Conservation (phyloP, 495 filamentous ascomycete genomes). For the Alectoria sarmentosa region DNA sequence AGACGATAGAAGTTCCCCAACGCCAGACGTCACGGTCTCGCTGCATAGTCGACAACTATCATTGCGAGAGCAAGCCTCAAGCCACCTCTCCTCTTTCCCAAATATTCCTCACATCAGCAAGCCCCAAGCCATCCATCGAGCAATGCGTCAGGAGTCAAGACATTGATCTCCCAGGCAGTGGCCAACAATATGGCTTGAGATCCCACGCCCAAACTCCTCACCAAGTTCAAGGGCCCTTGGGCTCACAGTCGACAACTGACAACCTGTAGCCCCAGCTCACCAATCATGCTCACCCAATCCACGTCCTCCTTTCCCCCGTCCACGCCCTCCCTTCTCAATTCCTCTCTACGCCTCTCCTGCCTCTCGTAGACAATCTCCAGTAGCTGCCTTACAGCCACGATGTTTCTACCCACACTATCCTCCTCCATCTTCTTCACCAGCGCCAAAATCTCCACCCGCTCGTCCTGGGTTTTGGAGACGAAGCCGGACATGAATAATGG, state of each 20-base stretch:
- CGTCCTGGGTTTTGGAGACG: slow-evolving; percentile 33
- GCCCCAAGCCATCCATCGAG: background rate
- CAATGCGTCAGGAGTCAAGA: background rate
- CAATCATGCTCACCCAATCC: slow-evolving; percentile 25
- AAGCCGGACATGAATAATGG: slow-evolving; percentile 52
- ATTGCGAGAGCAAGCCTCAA: too few relatives aligned
- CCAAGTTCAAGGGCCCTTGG: background rate
- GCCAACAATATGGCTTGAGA: background rate
- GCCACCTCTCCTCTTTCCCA: background rate
- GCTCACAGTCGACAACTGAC: slow-evolving; percentile 22
- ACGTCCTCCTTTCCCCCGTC: slow-evolving; percentile 12
- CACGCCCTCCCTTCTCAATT: slow-evolving; percentile 6
- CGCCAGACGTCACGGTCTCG: background rate
- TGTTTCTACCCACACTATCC: slow-evolving; percentile 45
- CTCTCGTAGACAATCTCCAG: slow-evolving; percentile 45
- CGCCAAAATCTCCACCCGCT: slow-evolving; percentile 45
- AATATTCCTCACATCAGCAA: background rate
- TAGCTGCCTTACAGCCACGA: slow-evolving; percentile 40
- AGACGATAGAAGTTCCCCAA: background rate
- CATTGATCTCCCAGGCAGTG: background rate
- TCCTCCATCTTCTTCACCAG: slow-evolving; percentile 45
- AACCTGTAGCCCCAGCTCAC: slow-evolving; percentile 25
- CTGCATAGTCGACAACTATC: too few relatives aligned
- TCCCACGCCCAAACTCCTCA: background rate
- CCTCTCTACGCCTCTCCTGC: slow-evolving; percentile 28